Percentiles rank a stretch among this genome's conserved stretches.
Evolutionary conservation across 768 basidiomycete genomes (phyloP).

Genomic region (Mycena belliarum): DNA sequence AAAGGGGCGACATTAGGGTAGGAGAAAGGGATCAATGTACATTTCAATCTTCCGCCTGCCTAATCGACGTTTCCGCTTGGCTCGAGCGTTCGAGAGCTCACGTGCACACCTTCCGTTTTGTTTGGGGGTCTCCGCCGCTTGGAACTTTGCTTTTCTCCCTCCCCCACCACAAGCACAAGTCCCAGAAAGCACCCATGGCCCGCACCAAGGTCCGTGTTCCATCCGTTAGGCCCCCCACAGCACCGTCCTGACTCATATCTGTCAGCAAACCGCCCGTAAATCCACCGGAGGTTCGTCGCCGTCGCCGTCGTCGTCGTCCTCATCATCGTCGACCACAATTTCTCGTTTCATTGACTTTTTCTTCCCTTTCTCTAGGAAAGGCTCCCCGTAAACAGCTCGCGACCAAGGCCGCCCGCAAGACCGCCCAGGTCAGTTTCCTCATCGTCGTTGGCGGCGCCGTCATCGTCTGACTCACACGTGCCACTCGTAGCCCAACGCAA

Average conservation of each 20-base stretch:
- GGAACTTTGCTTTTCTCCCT: conserved; percentile 21
- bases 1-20: not conserved
- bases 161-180: conserved; percentile 8
- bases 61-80: conserved; percentile 32
- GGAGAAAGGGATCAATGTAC: conserved; percentile 11
- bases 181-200: conserved; percentile 55
- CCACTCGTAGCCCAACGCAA: conserved; percentile 52
- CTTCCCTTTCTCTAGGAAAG: conserved; percentile 56
- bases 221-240: conserved; percentile 10
- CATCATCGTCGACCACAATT: no score
- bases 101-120: conserved; percentile 46
- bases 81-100: conserved; percentile 47
- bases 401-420: conserved; percentile 93
- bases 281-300: conserved; percentile 86
- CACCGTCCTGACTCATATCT: conserved; percentile 31
- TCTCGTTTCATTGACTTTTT: conserved; percentile 27
- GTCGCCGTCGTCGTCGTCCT: conserved; percentile 18
- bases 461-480: conserved; percentile 12
- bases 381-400: conserved; percentile 94
- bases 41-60: conserved; percentile 20
- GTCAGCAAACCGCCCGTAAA: conserved; percentile 97
- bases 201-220: conserved; percentile 72
- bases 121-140: conserved; percentile 37
- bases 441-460: conserved; percentile 29
- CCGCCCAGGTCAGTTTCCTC: conserved; percentile 59